phyloP scores from a whole-genome alignment of 805 yeast species.

The Saccharomyces mikatae region DNA sequence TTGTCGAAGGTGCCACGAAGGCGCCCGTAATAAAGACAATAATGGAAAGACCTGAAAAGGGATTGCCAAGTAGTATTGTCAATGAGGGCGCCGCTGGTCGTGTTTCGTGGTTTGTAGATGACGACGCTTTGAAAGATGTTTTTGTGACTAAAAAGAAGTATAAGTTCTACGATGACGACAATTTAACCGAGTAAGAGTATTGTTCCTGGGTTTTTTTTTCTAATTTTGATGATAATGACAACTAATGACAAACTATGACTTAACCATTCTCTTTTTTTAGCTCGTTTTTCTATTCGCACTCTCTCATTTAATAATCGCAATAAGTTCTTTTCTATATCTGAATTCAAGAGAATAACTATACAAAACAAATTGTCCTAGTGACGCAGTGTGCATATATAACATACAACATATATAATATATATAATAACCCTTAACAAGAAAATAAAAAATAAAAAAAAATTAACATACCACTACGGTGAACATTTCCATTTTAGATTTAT shows the following conservation, averaged over 20 bases:
- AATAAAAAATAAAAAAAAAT: neutral
- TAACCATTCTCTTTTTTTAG: neutral
- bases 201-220: neutral
- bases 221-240: neutral
- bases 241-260: neutral
- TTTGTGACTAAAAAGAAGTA: slow-evolving; percentile 33
- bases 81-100: slow-evolving; percentile 96
- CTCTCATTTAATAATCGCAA: neutral
- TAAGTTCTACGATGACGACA: slow-evolving; percentile 9
- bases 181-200: neutral
- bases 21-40: slow-evolving; percentile 86
- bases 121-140: slow-evolving; percentile 79
- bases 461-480: neutral
- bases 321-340: neutral
- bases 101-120: slow-evolving; percentile 95
- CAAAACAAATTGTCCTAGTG: neutral
- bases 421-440: neutral
- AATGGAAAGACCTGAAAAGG: slow-evolving; percentile 95
- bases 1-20: slow-evolving; percentile 92
- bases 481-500: neutral
- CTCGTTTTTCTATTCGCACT: neutral
- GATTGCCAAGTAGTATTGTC: slow-evolving; percentile 86
- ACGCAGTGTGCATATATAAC: neutral
- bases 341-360: neutral
- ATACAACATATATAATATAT: neutral